These are phyloP conservation scores for Leishmania martiniquensis DNA, from an alignment of 208 protist genomes.

Conservation along the genomic window DNA sequence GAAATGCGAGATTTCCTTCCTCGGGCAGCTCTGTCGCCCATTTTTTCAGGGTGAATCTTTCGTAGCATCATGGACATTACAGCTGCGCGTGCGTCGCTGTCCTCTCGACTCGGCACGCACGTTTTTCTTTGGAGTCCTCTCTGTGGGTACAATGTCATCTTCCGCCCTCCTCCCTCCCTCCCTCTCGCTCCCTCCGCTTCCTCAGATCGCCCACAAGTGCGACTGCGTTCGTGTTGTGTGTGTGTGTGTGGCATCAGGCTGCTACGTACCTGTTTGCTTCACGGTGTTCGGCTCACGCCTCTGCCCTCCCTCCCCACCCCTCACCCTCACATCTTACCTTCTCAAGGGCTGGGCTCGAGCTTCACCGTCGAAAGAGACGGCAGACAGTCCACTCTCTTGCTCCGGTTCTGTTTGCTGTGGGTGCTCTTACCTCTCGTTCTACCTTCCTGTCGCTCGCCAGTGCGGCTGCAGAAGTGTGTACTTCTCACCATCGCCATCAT, in stretches of 20 bases:
- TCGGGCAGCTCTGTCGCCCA: not conserved
- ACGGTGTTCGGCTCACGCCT: not conserved
- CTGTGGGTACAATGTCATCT: not conserved
- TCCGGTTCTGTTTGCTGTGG: not conserved
- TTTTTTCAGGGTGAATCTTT: not conserved
- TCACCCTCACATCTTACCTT: not conserved
- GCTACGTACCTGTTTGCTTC: not conserved
- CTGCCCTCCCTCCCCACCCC: not conserved
- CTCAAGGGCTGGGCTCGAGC: not conserved
- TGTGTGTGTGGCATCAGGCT: not conserved
- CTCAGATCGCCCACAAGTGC: not conserved
- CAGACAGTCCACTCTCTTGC: not conserved
- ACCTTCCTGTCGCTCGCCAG: not conserved
- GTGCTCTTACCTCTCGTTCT: not conserved
- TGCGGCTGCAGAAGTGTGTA: not conserved
- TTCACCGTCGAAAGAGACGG: not conserved
- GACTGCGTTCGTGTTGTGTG: not conserved
- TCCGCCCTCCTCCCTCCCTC: not conserved
- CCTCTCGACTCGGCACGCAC: not conserved
- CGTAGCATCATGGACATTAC: not conserved
- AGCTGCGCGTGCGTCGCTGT: not conserved
- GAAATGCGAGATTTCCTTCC: not conserved
- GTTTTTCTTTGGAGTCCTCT: not conserved
- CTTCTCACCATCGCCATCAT: not conserved
- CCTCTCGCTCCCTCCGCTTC: not conserved